phyloP scores from a whole-genome alignment of 257 asterid genomes.

The Fraxinus cuspidata region DNA sequence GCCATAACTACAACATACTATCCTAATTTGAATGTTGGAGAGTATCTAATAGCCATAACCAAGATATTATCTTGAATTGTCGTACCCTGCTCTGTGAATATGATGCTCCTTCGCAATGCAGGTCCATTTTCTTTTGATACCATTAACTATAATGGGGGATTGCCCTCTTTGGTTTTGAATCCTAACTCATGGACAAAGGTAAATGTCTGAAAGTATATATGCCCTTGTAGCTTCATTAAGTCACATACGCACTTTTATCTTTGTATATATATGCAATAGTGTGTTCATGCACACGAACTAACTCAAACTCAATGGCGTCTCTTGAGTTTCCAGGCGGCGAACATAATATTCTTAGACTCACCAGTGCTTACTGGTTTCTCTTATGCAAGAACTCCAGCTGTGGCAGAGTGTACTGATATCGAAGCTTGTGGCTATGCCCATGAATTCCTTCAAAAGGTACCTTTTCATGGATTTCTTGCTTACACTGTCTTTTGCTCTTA shows the following conservation, averaged over 20 bases:
- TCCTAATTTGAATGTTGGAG: no score
- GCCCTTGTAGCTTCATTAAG: background rate
- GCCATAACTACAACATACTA: no score
- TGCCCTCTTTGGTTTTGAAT: constrained; percentile 37
- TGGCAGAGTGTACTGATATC: constrained; percentile 29
- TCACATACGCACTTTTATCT: background rate
- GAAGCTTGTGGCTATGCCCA: constrained; percentile 32
- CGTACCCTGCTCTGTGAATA: background rate
- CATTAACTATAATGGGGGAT: constrained; percentile 28
- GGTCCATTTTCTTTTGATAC: constrained; percentile 34
- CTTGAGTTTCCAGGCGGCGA: constrained; percentile 33
- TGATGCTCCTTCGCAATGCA: background rate
- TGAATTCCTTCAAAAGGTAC: constrained; percentile 41
- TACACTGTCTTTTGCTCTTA: background rate
- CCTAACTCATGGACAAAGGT: constrained; percentile 43
- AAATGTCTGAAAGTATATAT: background rate
- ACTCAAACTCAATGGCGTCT: background rate
- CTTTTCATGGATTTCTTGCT: background rate
- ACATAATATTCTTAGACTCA: constrained; percentile 37
- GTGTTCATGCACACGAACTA: background rate
- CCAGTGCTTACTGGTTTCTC: constrained; percentile 50
- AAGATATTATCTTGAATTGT: background rate
- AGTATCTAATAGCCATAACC: no score
- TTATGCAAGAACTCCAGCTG: constrained; percentile 35
- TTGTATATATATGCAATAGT: background rate